Conservation (phyloP, 1,139 yeast species). For the Ashbya aceris region DNA sequence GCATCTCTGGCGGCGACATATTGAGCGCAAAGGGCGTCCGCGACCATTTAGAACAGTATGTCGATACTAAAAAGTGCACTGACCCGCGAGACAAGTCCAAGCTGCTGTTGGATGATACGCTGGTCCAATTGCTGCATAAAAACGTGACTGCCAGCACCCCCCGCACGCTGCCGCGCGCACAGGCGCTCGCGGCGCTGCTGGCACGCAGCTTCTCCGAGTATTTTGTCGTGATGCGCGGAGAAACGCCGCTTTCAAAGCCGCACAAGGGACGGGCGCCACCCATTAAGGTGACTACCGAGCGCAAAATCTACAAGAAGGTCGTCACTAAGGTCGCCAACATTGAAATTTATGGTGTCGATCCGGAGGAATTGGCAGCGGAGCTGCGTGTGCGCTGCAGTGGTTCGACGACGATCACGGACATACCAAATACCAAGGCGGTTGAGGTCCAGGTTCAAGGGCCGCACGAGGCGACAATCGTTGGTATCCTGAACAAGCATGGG, state of each 20-base stretch:
- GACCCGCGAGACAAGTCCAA: conserved; percentile 40
- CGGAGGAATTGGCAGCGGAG: conserved; percentile 57
- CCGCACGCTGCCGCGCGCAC: conserved; percentile 39
- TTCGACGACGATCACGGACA: conserved; percentile 60
- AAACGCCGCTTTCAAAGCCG: conserved; percentile 33
- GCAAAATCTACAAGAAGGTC: conserved; percentile 73
- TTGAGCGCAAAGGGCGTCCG: conserved; percentile 51
- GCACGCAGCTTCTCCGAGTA: conserved; percentile 44
- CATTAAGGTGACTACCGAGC: conserved; percentile 59
- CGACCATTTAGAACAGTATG: conserved; percentile 44
- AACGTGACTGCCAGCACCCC: conserved; percentile 20
- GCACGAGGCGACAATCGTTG: conserved; percentile 56
- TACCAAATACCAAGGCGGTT: conserved; percentile 31
- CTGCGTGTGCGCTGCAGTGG: conserved; percentile 80
- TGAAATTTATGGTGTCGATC: conserved; percentile 58
- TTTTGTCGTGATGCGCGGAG: conserved; percentile 45
- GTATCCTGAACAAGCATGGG: conserved; percentile 56
- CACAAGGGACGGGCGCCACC: conserved; percentile 61
- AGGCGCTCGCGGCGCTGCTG: conserved; percentile 42
- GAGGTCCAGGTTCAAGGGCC: conserved; percentile 90
- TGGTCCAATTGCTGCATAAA: conserved; percentile 29
- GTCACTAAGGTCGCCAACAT: conserved; percentile 65
- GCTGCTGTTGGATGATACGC: conserved; percentile 45
- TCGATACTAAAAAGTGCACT: conserved; percentile 43
- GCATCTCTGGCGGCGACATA: conserved; percentile 31